Base-by-base conservation (phyloP, 441 rosid genomes). In the Lagerstroemia fauriei region DNA sequence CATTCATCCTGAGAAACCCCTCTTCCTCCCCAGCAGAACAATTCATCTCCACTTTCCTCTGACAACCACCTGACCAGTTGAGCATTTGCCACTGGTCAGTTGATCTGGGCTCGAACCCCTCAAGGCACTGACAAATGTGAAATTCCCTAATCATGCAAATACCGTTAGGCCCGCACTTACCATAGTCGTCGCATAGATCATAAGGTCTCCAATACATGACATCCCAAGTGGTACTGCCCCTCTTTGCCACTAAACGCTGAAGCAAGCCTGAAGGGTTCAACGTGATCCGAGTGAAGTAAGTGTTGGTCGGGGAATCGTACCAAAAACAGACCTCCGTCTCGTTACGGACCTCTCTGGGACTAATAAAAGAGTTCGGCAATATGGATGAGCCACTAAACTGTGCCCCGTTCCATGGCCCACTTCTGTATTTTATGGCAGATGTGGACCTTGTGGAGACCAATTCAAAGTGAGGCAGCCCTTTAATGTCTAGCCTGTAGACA, bases 161-260 rank as follows among this genome's bases (percentile, higher is more conserved):
- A 4, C 71, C 32, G 27, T 82, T 82, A 22, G 56, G 53, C 22
- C 84, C 84, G 38, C 84, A 76, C 46, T 68, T 17, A 22, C 74
- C 80, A 18, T 82, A 82, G 24, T 13, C 53, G 50, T 76, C 84
- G 24, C 84, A 82, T 1, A 59, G 75, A 68, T 82, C 65, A 5
- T 4, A 4, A 11, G 75, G 78, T 2, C 48, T 0, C 7, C 22
- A 9, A 31, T 4, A 66, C 0, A 9, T 53, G 7, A 50, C 13
- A 41, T 38, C 32, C 84, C 84, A 76, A 9, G n/a, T 34, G 11
- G 76, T 48, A 57, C 80, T 76, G 38, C 80, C 80, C 7, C 44
- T 76, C 50, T 25, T 31, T n/a, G 63, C 1, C 1, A 57, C 25
- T 27, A n/a, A 41, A 44, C 18, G 29, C 75, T 9, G 80, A 32